These are phyloP conservation scores for Populus tremula DNA, from an alignment of 345 rosid genomes.

Conservation along the genomic window DNA sequence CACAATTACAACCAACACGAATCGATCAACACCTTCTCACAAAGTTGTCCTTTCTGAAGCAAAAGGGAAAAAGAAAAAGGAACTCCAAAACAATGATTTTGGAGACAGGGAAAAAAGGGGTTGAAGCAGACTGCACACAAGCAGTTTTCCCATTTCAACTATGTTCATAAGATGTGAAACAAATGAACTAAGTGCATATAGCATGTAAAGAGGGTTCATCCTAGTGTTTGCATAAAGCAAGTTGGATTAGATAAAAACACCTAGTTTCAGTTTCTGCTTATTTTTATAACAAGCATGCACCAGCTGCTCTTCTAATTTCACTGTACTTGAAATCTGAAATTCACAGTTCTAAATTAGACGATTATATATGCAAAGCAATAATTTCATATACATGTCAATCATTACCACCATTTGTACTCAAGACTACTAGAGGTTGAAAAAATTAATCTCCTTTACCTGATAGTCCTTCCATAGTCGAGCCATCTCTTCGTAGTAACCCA, in stretches of 20 bases:
- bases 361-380: not conserved
- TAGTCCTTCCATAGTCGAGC: constrained; percentile 60
- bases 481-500: constrained; percentile 86
- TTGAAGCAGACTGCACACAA: no score
- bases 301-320: no score
- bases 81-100: not conserved
- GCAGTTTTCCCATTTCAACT: no score
- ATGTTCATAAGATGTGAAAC: no score
- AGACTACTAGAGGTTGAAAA: not conserved
- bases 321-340: no score
- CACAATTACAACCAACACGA: not conserved
- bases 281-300: not conserved
- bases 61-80: not conserved
- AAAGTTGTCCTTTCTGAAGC: not conserved
- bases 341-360: no score
- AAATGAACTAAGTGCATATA: not conserved
- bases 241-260: not conserved
- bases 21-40: not conserved
- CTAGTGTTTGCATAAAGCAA: not conserved
- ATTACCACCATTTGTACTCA: not conserved
- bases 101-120: not conserved
- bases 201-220: not conserved
- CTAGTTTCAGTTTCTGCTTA: not conserved
- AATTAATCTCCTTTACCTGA: constrained; percentile 37
- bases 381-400: not conserved